Evolutionary conservation across 305 asterid species (phyloP).

Genomic region (Withania somnifera): DNA sequence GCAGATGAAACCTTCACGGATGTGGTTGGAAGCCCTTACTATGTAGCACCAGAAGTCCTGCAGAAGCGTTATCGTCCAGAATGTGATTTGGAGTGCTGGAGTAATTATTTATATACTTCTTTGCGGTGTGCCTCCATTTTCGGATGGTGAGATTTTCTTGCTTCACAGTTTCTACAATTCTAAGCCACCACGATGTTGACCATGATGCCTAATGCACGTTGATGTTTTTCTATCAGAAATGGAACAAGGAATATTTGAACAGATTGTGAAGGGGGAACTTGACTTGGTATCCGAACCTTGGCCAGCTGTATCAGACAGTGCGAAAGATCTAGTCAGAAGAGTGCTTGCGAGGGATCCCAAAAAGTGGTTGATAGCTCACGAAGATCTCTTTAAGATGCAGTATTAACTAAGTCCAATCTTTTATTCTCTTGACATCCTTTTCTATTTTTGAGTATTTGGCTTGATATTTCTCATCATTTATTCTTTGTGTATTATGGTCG

Average conservation of each 20-base stretch:
- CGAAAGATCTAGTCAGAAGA: constrained; percentile 62
- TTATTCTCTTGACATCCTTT: neutral
- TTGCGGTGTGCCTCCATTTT: constrained; percentile 83
- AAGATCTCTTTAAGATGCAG: constrained; percentile 60
- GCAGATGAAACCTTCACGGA: constrained; percentile 61
- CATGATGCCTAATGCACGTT: neutral
- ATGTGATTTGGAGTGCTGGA: constrained; percentile 97
- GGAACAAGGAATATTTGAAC: constrained; percentile 80
- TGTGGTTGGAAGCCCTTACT: constrained; percentile 88
- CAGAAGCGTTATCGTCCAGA: constrained; percentile 67
- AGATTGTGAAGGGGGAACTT: constrained; percentile 64
- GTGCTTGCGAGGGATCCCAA: constrained; percentile 72
- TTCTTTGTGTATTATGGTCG: no score
- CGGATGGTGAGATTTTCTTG: constrained; percentile 56
- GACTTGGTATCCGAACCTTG: constrained; percentile 82
- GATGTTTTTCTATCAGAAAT: constrained; percentile 33
- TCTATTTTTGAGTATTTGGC: neutral
- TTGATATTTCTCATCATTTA: neutral
- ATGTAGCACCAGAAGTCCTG: constrained; percentile 84
- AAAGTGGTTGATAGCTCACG: constrained; percentile 57
- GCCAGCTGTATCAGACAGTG: constrained; percentile 73
- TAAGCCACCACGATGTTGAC: neutral
- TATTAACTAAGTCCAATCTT: neutral
- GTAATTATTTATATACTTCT: constrained; percentile 75
- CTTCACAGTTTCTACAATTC: neutral